Evolutionary conservation across 2,329 filamentous ascomycete species (phyloP), one percentile per base, ranked within the genome.

Genomic region (Ophiocordyceps camponoti-saundersi): DNA sequence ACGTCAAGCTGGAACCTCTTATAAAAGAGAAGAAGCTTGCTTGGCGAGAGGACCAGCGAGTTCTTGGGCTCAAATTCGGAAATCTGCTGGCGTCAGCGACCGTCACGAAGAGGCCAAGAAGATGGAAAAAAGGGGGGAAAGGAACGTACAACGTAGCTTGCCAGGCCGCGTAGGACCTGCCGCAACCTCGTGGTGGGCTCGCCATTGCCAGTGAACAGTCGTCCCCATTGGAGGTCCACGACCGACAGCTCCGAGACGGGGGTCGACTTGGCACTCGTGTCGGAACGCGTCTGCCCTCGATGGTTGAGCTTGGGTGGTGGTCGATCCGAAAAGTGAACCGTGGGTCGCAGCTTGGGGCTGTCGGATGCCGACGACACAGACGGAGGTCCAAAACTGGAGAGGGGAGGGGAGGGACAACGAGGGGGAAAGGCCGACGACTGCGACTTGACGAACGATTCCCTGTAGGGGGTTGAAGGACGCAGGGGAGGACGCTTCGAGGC

Each of bases 1-100:
- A 71, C 64, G 0, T 75, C 64, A 2, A 88, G 60, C 45, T 71
- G 71, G 48, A 82, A 82, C 47, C 76, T 73, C 16, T 74, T 69
- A 57, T 93, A 93, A 53, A 89, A 85, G 44, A 72, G 70, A 15
- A 76, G 71, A 67, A 95, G 74, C 64, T 92, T 92, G 6, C 76
- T 66, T 0, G 87, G 86, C 0, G 82, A 77, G 34, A 94, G 71
- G 41, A 92, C 83, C 16, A 90, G 46, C 2, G 58, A 60, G 45
- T 57, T 54, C 32, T 47, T 49, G 4, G 60, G 59, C n/a, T 52
- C 53, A 46, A 57, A 62, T 29, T 61, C 58, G 3, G 53, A 46
- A 47, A 62, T 60, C 62, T 66, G 26, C 0, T 1, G 32, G 13
- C 2, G n/a, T 50, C 26, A 55, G 22, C 20, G 34, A 26, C 16